Conservation (phyloP, 2,329 filamentous ascomycete genomes). For the Bipolaris sorokiniana region DNA sequence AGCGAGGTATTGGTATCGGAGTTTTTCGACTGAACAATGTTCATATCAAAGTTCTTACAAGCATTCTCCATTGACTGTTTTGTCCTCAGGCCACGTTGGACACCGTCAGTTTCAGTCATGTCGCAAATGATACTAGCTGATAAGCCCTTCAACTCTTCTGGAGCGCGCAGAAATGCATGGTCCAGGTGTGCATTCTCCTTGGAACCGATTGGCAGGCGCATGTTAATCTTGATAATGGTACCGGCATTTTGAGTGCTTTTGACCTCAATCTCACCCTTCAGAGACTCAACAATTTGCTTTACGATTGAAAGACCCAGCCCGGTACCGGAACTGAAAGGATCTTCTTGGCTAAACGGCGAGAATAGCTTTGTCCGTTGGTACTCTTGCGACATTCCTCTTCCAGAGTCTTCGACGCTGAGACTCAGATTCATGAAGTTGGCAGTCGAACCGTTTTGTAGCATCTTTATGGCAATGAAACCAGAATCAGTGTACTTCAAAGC, state of each 20-base stretch:
- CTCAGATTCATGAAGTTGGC: slow-evolving; percentile 27
- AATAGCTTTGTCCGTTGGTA: slow-evolving; percentile 43
- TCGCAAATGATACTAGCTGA: slow-evolving; percentile 33
- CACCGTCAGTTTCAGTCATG: slow-evolving; percentile 25
- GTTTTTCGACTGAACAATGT: slow-evolving; percentile 17
- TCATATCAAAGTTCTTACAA: slow-evolving; percentile 35
- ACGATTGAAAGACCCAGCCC: slow-evolving; percentile 47
- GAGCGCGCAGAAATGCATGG: slow-evolving; percentile 20
- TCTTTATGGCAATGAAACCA: slow-evolving; percentile 38
- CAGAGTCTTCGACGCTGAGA: slow-evolving; percentile 48
- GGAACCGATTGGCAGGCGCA: slow-evolving; percentile 29
- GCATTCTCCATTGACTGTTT: slow-evolving; percentile 34
- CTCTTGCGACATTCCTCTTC: slow-evolving; percentile 45
- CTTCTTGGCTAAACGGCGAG: slow-evolving; percentile 46
- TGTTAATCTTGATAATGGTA: slow-evolving; percentile 33
- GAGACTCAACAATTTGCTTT: slow-evolving; percentile 43
- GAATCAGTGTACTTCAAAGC: slow-evolving; percentile 45
- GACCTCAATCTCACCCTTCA: slow-evolving; percentile 43
- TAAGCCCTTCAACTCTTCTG: slow-evolving; percentile 25
- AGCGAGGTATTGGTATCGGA: slow-evolving; percentile 20
- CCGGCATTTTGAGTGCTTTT: slow-evolving; percentile 36
- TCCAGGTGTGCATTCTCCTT: slow-evolving; percentile 19
- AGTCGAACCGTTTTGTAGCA: slow-evolving; percentile 25
- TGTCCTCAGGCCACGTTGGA: slow-evolving; percentile 32
- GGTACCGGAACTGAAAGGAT: slow-evolving; percentile 42